Percentiles rank a stretch among this genome's conserved stretches.
Evolutionary conservation across 371 early-diverging fungal species (phyloP).

Genomic region (Mucor sp.): DNA sequence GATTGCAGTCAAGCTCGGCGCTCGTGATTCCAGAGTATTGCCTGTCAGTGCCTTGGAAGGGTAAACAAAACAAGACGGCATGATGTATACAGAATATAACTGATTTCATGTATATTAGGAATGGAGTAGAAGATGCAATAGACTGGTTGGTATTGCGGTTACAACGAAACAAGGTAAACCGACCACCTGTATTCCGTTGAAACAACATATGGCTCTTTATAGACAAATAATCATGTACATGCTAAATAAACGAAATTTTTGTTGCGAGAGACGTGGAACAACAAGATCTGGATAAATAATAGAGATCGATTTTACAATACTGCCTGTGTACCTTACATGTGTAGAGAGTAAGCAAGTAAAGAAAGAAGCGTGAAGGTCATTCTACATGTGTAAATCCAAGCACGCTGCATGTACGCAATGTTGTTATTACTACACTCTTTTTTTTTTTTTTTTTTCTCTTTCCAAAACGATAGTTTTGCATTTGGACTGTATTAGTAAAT

Average conservation of each 20-base stretch:
- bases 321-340: not conserved
- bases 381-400: not conserved
- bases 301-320: slow-evolving; percentile 1
- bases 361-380: not conserved
- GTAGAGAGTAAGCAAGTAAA: too few relatives aligned
- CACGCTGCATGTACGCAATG: not conserved
- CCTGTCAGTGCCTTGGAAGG: slow-evolving; percentile 84
- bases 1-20: slow-evolving; percentile 81
- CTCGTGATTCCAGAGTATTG: slow-evolving; percentile 70
- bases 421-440: not conserved
- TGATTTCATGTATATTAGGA: slow-evolving; percentile 40
- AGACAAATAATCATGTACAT: not conserved
- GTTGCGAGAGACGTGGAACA: not conserved
- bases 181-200: slow-evolving; percentile 75
- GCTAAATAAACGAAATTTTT: not conserved
- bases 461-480: not conserved
- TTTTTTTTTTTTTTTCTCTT: too few relatives aligned
- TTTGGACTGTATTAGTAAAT: not conserved
- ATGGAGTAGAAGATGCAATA: slow-evolving; percentile 83
- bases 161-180: slow-evolving; percentile 75
- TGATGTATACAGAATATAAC: not conserved
- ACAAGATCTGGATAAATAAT: not conserved
- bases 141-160: slow-evolving; percentile 82
- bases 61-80: slow-evolving; percentile 36
- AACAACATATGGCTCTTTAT: slow-evolving; percentile 5